Evolutionary conservation across 768 basidiomycete genomes (phyloP), one percentile per base, ranked within the genome.

Genomic region (Agaricus blazei): DNA sequence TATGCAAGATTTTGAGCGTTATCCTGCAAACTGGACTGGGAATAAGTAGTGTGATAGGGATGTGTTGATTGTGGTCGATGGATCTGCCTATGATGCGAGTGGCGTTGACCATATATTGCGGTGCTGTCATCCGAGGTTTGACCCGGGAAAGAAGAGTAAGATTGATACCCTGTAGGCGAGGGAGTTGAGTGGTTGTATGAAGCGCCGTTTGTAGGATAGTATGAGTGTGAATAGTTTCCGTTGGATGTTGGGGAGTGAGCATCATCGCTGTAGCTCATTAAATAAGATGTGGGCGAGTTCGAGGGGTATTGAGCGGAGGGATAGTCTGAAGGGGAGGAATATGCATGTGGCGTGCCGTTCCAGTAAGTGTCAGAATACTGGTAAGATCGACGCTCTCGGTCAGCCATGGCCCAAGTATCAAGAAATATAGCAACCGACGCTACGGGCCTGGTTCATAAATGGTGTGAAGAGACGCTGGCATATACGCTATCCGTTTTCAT

Each of bases 1-100:
- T 77, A 76, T 14, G 69, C 50, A 59, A 75, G 63, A 47, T 72
- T 59, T 58, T 75, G 62, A 23, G 77, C 65, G 48, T 70, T 72
- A n/a, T 66, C 66, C 28, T 70, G 72, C 12, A 72, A 59, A 58
- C 74, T 62, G 26, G 77, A 66, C 48, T 70, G 72, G 15, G 72
- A 63, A 61, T 75, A 69, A 50, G 60, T 62, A 59, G 59, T 59
- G 31, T 65, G 66, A 50, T 67, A 70, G 58, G 70, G 67, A 54
- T 62, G 67, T 8, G 63, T 65, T 61, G 67, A 70, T 63, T 64
- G 70, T 63, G 67, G 66, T 58, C 63, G 67, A 31, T 62, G 65
- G 43, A 62, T 65, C 43, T 67, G 62, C 9, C 44, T 46, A 51
- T 64, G 59, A 37, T 62, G 63, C 38, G 59, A 46, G 34, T 51